phyloP scores from a whole-genome alignment of 2,329 filamentous ascomycete genomes.

The Alternaria tenuissima region DNA sequence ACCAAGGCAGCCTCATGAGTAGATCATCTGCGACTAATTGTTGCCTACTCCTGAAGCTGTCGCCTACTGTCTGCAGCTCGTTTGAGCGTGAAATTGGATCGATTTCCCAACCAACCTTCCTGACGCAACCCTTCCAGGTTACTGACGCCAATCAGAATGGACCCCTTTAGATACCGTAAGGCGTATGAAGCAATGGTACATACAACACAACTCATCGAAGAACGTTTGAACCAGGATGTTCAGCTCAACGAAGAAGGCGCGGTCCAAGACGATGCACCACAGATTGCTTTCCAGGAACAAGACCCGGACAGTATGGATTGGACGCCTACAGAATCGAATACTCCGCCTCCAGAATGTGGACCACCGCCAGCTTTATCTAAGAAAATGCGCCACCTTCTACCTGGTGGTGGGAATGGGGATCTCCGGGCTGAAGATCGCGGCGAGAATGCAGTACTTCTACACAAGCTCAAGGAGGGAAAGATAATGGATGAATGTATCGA shows the following conservation, averaged over 20 bases:
- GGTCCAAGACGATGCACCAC: conserved; percentile 16
- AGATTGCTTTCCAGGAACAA: conserved; percentile 32
- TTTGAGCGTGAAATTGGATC: background rate
- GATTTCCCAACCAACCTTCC: background rate
- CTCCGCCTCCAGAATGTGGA: conserved; percentile 41
- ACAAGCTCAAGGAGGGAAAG: conserved; percentile 47
- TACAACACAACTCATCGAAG: conserved; percentile 44
- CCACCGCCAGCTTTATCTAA: conserved; percentile 40
- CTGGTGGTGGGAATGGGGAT: conserved; percentile 36
- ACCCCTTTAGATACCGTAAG: conserved; percentile 48
- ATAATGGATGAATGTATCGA: conserved; percentile 50
- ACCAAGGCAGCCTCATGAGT: conserved; percentile 16
- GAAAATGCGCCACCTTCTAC: conserved; percentile 43
- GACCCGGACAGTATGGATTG: conserved; percentile 52
- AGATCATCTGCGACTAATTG: conserved; percentile 9
- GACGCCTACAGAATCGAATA: conserved; percentile 44
- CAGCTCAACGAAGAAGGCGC: conserved; percentile 13
- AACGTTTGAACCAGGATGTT: conserved; percentile 36
- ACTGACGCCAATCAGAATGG: conserved; percentile 42
- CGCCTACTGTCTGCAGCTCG: conserved; percentile 10
- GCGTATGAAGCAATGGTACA: conserved; percentile 51
- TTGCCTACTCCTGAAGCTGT: conserved; percentile 1
- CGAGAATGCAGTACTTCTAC: conserved; percentile 41
- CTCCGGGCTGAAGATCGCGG: conserved; percentile 30
- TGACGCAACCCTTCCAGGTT: conserved; percentile 11